phyloP scores from a whole-genome alignment of 148 eudicot species.

The Talinum fruticosum region DNA sequence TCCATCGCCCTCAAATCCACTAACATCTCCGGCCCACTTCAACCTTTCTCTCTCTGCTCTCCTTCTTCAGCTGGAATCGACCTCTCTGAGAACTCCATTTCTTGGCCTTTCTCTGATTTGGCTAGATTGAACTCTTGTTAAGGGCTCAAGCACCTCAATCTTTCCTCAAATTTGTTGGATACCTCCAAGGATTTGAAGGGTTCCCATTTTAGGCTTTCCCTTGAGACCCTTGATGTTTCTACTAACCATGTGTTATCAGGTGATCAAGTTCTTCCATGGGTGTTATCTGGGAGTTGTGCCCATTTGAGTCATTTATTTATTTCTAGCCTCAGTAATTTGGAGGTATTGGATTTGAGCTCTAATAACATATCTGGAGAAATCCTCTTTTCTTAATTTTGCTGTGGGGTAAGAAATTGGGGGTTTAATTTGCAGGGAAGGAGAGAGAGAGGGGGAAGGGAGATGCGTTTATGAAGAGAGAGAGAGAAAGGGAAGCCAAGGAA shows the following conservation, averaged over 20 bases:
- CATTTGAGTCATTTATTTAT: conserved; percentile 37
- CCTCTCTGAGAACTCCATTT: conserved; percentile 53
- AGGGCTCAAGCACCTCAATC: conserved; percentile 40
- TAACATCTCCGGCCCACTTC: conserved; percentile 52
- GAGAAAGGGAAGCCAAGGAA: too few species aligned
- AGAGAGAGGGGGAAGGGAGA: too few species aligned
- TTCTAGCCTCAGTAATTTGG: conserved; percentile 38
- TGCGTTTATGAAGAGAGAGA: too few species aligned
- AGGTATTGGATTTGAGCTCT: conserved; percentile 57
- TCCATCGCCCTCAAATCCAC: too few species aligned
- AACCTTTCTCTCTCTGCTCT: conserved; percentile 24
- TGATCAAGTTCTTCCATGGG: conserved; percentile 38
- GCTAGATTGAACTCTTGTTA: conserved; percentile 41
- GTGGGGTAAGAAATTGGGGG: too few species aligned
- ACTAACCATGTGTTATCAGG: conserved; percentile 45
- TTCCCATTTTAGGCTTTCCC: conserved; percentile 24
- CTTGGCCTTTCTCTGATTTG: conserved; percentile 45
- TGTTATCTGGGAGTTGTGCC: conserved; percentile 41
- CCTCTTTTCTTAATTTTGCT: too few species aligned
- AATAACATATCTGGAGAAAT: conserved; percentile 44
- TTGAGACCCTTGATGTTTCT: conserved; percentile 56
- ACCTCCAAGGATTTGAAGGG: too few species aligned
- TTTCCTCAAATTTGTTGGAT: too few species aligned
- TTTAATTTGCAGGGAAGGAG: too few species aligned
- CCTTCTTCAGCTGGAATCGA: conserved; percentile 42